Evolutionary conservation across 176 grass and related monocot genomes (phyloP), one percentile per base, ranked within the genome.

Genomic region (Bromus sterilis): DNA sequence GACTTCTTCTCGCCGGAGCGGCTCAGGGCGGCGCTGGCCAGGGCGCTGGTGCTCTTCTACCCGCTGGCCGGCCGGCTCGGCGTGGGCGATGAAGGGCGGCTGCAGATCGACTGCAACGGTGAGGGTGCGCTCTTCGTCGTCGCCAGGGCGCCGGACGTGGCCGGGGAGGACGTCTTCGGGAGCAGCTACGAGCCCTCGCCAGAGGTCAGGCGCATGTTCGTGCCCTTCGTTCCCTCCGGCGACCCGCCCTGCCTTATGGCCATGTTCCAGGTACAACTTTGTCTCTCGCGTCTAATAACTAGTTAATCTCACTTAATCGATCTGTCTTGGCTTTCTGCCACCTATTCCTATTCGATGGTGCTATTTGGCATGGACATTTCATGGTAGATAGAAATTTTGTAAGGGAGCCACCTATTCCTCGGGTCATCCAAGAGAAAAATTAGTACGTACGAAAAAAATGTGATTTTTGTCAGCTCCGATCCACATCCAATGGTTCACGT

Each of bases 161-260:
- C 40, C 2, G 59, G 82, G 4, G 55, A 66, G 0, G 71, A 84
- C 1, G 9, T 81, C 23, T 65, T 91, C 37, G 9, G 6, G 28
- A 3, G 48, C 48, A 1, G 76, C 62, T 82, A 83, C 68, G 61
- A 71, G 26, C 85, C 85, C 32, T 49, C 77, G 9, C 57, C 76
- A 1, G 85, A 91, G 72, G 30, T 66, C 33, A 56, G 83, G 59
- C 33, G 58, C 1, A 26, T 78, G 42, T 83, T 90, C 55, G 78
- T 85, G 30, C 87, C 82, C 48, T 53, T 53, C 48, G 48, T 2
- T 16, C 48, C 48, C 18, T 53, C 48, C 18, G 48, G 48, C 48
- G 48, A 53, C 18, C 48, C 48, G 18, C 48, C 48, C 0, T 53
- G 48, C 48, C 48, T 1, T 0, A 53, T 53, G 48, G 0, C 48